Evolutionary conservation across 2,329 filamentous ascomycete species (phyloP).

Genomic region (Coniella vitis): DNA sequence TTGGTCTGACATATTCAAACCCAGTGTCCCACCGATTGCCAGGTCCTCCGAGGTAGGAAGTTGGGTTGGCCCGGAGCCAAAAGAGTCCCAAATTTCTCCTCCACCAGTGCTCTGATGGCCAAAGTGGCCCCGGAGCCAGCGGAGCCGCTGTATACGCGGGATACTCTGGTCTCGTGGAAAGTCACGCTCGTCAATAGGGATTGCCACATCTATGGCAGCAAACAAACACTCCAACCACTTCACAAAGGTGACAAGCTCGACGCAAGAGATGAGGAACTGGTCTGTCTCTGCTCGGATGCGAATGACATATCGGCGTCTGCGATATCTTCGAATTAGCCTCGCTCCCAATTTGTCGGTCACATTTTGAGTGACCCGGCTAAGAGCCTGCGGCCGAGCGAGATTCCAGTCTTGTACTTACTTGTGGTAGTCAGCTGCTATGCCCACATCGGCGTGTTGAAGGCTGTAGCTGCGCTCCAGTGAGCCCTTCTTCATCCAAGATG

Average conservation of each 20-base stretch:
- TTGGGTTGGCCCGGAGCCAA: conserved; percentile 3
- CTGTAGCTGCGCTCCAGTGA: conserved; percentile 61
- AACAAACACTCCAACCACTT: conserved; percentile 63
- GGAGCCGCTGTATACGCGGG: conserved; percentile 47
- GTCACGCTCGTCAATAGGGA: conserved; percentile 63
- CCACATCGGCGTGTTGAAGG: conserved; percentile 67
- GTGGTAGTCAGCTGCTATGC: conserved; percentile 65
- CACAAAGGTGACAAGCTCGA: conserved; percentile 58
- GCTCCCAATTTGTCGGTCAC: background rate
- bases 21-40: conserved; percentile 1
- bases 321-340: conserved; percentile 12
- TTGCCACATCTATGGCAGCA: conserved; percentile 66
- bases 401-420: conserved; percentile 42
- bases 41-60: conserved; percentile 1
- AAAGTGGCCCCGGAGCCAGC: conserved; percentile 39
- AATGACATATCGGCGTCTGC: conserved; percentile 57
- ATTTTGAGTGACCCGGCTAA: too few species aligned
- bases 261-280: conserved; percentile 64
- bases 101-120: conserved; percentile 21
- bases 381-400: too few species aligned
- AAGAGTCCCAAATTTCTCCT: conserved; percentile 19
- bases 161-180: conserved; percentile 57
- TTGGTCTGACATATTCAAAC: conserved; percentile 18
- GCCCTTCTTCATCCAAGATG: conserved; percentile 45
- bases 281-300: conserved; percentile 67